Percentiles rank a stretch among this genome's conserved stretches.
Conservation (phyloP, 306 rosid genomes). For the Cucumis hystrix region DNA sequence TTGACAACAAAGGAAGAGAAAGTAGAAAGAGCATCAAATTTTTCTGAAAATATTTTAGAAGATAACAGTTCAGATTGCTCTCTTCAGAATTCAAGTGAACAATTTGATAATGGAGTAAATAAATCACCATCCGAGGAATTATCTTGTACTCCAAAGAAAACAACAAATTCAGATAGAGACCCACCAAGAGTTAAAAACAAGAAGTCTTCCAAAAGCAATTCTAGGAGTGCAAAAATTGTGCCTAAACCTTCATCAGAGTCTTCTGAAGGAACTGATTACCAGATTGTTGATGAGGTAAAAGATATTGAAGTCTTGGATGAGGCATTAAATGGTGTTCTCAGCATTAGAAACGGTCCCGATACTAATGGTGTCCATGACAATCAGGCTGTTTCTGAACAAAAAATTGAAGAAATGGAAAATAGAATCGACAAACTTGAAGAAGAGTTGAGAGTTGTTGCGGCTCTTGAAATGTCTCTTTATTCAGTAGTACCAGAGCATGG, state of each 20-base stretch:
- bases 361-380: slow-evolving; percentile 35
- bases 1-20: slow-evolving; percentile 44
- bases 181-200: slow-evolving; percentile 23
- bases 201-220: slow-evolving; percentile 20
- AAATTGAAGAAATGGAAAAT: slow-evolving; percentile 61
- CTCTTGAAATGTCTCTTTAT: slow-evolving; percentile 87
- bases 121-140: slow-evolving; percentile 28
- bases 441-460: slow-evolving; percentile 97
- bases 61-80: slow-evolving; percentile 25
- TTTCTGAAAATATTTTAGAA: slow-evolving; percentile 21
- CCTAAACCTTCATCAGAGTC: slow-evolving; percentile 35
- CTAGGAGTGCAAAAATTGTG: slow-evolving; percentile 27
- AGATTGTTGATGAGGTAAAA: slow-evolving; percentile 29
- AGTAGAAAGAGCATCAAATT: slow-evolving; percentile 35
- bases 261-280: slow-evolving; percentile 47
- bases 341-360: slow-evolving; percentile 32
- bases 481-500: slow-evolving; percentile 94
- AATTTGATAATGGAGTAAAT: slow-evolving; percentile 16
- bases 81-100: slow-evolving; percentile 30
- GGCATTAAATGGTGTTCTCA: slow-evolving; percentile 30
- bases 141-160: slow-evolving; percentile 24
- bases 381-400: slow-evolving; percentile 24
- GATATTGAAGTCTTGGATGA: slow-evolving; percentile 37
- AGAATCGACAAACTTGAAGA: slow-evolving; percentile 80
- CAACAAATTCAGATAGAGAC: slow-evolving; percentile 23